phyloP scores from a whole-genome alignment of 371 early-diverging fungal species.

The Mortierella sp. region DNA sequence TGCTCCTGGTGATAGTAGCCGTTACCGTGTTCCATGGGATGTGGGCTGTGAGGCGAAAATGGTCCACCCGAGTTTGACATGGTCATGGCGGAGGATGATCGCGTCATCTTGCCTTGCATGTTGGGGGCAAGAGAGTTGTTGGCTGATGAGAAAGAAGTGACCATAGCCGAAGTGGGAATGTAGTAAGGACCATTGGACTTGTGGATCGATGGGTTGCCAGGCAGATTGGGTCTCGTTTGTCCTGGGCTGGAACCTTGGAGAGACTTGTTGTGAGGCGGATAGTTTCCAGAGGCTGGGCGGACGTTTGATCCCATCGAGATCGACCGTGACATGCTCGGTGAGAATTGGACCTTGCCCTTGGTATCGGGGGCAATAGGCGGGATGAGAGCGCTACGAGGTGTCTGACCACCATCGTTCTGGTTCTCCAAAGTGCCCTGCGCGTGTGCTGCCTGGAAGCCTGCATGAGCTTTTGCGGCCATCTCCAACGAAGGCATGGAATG shows the following conservation, averaged over 20 bases:
- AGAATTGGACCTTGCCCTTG: conserved; percentile 25
- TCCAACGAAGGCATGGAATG: conserved; percentile 55
- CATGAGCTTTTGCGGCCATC: conserved; percentile 24
- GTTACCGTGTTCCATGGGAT: conserved; percentile 20
- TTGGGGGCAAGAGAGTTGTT: conserved; percentile 14
- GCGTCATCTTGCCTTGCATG: conserved; percentile 15
- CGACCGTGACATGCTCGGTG: conserved; percentile 47
- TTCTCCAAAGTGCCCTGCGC: not conserved
- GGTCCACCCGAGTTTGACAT: not conserved
- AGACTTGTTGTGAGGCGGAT: not conserved
- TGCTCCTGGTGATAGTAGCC: conserved; percentile 40
- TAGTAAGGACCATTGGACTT: conserved; percentile 25
- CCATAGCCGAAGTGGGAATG: conserved; percentile 15
- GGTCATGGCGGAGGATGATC: conserved; percentile 26
- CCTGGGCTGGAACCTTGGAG: conserved; percentile 8
- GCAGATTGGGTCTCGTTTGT: conserved; percentile 32
- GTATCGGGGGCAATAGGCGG: conserved; percentile 41
- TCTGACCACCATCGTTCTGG: conserved; percentile 5
- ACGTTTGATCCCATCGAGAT: conserved; percentile 33
- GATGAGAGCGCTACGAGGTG: conserved; percentile 18
- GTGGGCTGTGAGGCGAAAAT: conserved; percentile 4
- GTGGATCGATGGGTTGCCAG: conserved; percentile 42
- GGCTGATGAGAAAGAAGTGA: conserved; percentile 5
- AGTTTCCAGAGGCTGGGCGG: conserved; percentile 12
- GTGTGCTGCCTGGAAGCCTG: conserved; percentile 19